These are phyloP conservation scores for Phytophthora foliorum DNA, from an alignment of 352 stramenopile genomes.

Conservation along the genomic window DNA sequence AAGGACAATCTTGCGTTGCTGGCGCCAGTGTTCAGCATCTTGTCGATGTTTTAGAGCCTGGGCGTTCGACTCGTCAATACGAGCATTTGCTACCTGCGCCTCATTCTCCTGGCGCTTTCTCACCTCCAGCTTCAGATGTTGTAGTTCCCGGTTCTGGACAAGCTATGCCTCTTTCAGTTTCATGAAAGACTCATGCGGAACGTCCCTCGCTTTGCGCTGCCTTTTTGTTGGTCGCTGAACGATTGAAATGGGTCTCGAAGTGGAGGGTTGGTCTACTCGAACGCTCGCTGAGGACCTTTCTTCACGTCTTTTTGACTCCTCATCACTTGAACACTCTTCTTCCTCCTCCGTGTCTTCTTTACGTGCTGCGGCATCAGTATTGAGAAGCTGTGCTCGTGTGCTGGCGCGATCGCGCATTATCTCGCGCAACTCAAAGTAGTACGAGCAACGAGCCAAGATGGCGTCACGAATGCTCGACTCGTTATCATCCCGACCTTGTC, in stretches of 20 bases:
- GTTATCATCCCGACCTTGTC: background rate
- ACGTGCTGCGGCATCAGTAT: background rate
- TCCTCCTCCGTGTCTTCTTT: constrained; percentile 1
- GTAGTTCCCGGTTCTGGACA: background rate
- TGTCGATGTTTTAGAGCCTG: constrained; percentile 9
- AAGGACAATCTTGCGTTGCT: constrained; percentile 18
- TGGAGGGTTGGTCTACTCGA: too few relatives aligned
- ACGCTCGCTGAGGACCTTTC: background rate
- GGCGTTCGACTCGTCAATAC: constrained; percentile 16
- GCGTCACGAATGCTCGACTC: constrained; percentile 2
- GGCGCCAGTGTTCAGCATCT: constrained; percentile 11
- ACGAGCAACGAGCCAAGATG: constrained; percentile 8
- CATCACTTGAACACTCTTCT: background rate
- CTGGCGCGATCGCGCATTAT: constrained; percentile 11
- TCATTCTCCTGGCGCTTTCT: constrained; percentile 16
- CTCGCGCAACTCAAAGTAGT: constrained; percentile 15
- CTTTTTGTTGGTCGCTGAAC: background rate
- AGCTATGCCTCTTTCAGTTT: constrained; percentile 11
- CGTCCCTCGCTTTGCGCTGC: background rate
- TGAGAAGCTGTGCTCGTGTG: constrained; percentile 10
- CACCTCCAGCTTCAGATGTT: constrained; percentile 3
- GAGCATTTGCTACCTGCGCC: background rate
- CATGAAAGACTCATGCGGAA: background rate
- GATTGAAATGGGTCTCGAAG: background rate
- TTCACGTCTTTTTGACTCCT: background rate